Conservation (phyloP, 2,329 filamentous ascomycete genomes). For the Fusarium ambrosium region DNA sequence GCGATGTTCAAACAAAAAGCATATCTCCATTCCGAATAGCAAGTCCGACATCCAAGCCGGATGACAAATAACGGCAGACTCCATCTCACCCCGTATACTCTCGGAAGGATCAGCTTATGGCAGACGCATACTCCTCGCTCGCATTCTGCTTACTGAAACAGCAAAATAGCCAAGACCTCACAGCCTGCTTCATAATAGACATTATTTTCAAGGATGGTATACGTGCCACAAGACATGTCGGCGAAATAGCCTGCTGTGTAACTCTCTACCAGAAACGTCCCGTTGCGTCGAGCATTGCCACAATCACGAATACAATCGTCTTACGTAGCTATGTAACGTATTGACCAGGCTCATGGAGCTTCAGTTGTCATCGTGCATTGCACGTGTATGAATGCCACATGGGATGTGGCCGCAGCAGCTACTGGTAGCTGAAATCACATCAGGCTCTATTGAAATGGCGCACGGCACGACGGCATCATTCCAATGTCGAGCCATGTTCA, state of each 20-base stretch:
- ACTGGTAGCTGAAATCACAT: background rate
- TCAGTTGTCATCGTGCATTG: background rate
- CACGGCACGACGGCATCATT: background rate
- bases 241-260: background rate
- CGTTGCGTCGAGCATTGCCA: background rate
- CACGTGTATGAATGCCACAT: background rate
- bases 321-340: background rate
- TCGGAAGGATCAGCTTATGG: background rate
- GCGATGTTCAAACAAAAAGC: background rate
- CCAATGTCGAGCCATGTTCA: background rate
- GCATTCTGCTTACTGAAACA: background rate
- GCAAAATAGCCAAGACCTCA: background rate
- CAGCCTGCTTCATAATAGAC: background rate
- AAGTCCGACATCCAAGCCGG: background rate
- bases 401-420: background rate
- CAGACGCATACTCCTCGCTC: background rate
- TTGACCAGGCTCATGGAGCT: background rate
- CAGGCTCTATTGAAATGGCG: background rate
- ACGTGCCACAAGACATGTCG: background rate
- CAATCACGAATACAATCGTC: background rate
- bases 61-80: background rate
- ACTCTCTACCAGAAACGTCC: background rate
- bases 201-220: background rate
- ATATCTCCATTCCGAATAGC: background rate
- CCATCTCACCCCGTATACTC: background rate